Evolutionary conservation across 169 alveolate species (phyloP), one percentile per base, ranked within the genome.

Genomic region (Pseudocohnilembus persalinus): DNA sequence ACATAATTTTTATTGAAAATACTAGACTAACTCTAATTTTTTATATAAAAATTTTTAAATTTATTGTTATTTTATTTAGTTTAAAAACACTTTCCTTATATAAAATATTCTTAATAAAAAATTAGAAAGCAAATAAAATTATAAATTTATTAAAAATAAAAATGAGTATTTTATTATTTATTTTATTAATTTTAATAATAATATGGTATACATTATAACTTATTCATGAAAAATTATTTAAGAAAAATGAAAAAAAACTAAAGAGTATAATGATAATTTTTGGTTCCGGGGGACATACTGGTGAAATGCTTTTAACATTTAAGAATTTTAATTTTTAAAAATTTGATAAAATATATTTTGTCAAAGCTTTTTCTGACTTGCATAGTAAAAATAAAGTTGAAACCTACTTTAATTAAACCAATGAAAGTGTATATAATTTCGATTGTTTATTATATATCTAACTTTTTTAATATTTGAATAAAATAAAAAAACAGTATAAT

Each of bases 251-350:
- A 49, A 49, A 11, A 49, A 49, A 27, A 11, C 34, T 49, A 64
- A 79, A 79, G 29, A 73, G 76, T 25, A 86, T 86, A 73, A 76
- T 86, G 73, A 29, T 86, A 0, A 72, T 86, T 49, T 86, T 86
- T 80, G 90, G 90, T n/a, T 86, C 90, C 0, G 90, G 90, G 31
- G 90, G 90, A 28, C 90, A 86, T 80, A 86, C 90, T 30, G 73
- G 76, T 25, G 90, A 86, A 64, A 86, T 86, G 90, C 29, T 86
- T 4, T 31, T 76, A 73, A 68, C 75, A 0, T 74, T 86, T 0
- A 81, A 86, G 68, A 75, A 86, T 63, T 80, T 80, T 64, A 68
- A 86, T 74, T 86, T 86, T 65, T 64, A 73, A 74, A 63, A 64
- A 72, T 81, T 78, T 75, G n/a, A 79, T 33, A 74, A 20, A 35